phyloP scores from a whole-genome alignment of 73 alveolate genomes.

The Loxodes magnus region DNA sequence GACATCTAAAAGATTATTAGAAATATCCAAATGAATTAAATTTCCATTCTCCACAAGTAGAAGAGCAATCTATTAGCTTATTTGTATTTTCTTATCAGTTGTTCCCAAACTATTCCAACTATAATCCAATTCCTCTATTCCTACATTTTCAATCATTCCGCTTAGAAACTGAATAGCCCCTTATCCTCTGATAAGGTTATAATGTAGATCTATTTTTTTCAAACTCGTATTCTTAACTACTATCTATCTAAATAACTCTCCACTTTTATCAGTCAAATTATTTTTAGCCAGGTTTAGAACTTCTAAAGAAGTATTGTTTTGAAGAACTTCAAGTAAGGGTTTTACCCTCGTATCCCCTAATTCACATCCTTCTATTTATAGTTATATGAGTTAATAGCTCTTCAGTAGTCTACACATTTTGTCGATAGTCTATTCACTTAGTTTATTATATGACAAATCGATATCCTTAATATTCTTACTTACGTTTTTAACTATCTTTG shows the following conservation, averaged over 20 bases:
- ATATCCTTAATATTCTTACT: slow-evolving; percentile 13
- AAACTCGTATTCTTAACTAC: neutral
- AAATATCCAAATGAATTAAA: slow-evolving; percentile 68
- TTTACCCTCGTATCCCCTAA: slow-evolving; percentile 51
- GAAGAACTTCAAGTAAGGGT: slow-evolving; percentile 24
- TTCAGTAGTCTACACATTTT: neutral
- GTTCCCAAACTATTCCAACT: slow-evolving; percentile 14
- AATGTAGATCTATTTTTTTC: slow-evolving; percentile 13
- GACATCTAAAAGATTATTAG: slow-evolving; percentile 47
- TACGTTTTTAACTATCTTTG: no score
- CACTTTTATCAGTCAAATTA: slow-evolving; percentile 43
- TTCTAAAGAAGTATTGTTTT: slow-evolving; percentile 30
- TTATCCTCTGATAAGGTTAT: slow-evolving; percentile 2
- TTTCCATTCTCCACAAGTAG: slow-evolving; percentile 3
- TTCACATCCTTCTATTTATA: slow-evolving; percentile 52
- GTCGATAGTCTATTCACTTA: neutral
- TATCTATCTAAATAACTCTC: slow-evolving; percentile 12
- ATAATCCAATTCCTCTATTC: slow-evolving; percentile 13
- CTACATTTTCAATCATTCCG: slow-evolving; percentile 15
- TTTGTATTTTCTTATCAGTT: neutral
- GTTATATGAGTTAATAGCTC: neutral
- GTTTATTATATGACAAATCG: slow-evolving; percentile 18
- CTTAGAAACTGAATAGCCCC: slow-evolving; percentile 13
- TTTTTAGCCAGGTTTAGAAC: slow-evolving; percentile 41
- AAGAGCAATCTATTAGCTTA: neutral